Percentiles rank a stretch among this genome's conserved stretches.
Evolutionary conservation across 345 rosid species (phyloP).

Genomic region (Cardamine chenopodiifolia): DNA sequence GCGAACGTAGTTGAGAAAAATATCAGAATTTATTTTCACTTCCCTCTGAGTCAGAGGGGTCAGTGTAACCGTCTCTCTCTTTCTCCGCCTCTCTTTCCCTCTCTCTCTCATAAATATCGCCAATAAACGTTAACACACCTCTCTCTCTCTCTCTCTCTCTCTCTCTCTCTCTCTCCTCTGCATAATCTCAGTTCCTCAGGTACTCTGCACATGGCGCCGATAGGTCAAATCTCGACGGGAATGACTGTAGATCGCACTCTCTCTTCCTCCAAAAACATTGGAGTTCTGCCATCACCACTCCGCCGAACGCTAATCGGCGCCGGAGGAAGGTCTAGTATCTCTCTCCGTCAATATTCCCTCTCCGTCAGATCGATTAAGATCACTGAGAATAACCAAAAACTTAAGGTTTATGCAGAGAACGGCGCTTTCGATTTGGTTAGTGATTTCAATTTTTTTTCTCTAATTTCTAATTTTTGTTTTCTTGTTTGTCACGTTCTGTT

Average conservation of each 20-base stretch:
- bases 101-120: conserved; percentile 10
- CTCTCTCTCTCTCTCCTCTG: no score
- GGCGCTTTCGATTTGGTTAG: conserved; percentile 56
- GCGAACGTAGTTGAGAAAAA: conserved; percentile 24
- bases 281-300: conserved; percentile 30
- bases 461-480: background rate
- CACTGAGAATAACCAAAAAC: conserved; percentile 31
- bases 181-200: conserved; percentile 30
- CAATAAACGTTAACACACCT: background rate
- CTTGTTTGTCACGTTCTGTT: conserved; percentile 24
- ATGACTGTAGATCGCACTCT: conserved; percentile 41
- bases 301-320: conserved; percentile 19
- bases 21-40: background rate
- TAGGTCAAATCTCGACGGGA: conserved; percentile 42
- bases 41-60: conserved; percentile 37
- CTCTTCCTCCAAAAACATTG: conserved; percentile 48
- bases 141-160: background rate
- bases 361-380: conserved; percentile 51
- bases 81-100: conserved; percentile 28
- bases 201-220: conserved; percentile 39
- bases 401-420: conserved; percentile 40
- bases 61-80: conserved; percentile 37
- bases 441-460: background rate
- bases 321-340: conserved; percentile 15
- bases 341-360: conserved; percentile 35